Base-by-base conservation (phyloP, 202 grass and related monocot genomes). In the Thinopyrum obtusiflorum region DNA sequence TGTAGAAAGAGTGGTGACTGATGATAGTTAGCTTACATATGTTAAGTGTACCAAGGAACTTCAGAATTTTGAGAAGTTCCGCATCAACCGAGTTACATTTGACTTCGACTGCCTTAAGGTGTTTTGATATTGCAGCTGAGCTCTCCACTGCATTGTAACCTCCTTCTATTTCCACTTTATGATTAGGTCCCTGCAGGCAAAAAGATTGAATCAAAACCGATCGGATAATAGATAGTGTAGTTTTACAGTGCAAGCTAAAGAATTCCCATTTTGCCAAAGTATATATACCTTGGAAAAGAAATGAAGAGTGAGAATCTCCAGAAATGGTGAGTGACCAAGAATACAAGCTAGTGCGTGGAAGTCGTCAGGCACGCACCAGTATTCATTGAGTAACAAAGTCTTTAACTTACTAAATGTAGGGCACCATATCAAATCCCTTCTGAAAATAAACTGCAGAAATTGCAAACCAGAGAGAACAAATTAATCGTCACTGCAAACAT, bases 51-150 rank as follows among this genome's bases (percentile, higher is more conserved):
- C 24, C 39, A 44, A 80, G 39, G 11, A 66, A 65, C 37, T 80
- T 21, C 78, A 80, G 66, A 46, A 66, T 29, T 66, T 80, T 32
- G 10, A 65, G 61, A 47, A 80, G 10, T 20, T 44, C 62, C 10
- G 6, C 40, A 49, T 80, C 17, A 66, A 80, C 61, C 5, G 5
- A 64, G 40, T 31, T 65, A 66, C 78, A 80, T 65, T 44, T 66
- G 39, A 80, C 62, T 47, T 80, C 39, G 11, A 80, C 78, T 80
- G 3, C 42, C 78, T 80, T 65, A 47, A 80, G 61, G 17, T 80
- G 61, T 49, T 46, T 20, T 80, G 78, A 66, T 66, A 80, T 80
- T 66, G 61, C 78, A 31, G 37, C 37, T 66, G 39, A 66, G 17
- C 39, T 80, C 39, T 47, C 61, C 78, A 80, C 62, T 66, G 24